phyloP scores from a whole-genome alignment of 805 yeast species.

The Spathaspora girioi region DNA sequence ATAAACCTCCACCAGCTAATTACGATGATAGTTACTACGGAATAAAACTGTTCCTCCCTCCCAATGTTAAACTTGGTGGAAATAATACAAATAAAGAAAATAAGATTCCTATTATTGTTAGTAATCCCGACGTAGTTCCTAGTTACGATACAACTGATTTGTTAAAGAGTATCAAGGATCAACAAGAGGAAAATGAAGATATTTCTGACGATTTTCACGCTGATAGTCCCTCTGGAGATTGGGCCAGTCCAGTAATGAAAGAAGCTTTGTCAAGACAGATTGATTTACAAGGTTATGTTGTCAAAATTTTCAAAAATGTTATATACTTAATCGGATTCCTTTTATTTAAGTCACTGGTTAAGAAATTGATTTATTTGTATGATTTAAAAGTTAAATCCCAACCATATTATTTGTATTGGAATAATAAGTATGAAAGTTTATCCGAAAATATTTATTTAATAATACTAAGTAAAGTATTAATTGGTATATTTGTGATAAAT shows the following conservation, averaged over 20 bases:
- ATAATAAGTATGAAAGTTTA: background rate
- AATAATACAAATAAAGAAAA: background rate
- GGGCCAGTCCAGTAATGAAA: conserved; percentile 41
- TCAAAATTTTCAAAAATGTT: conserved; percentile 24
- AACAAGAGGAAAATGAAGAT: conserved; percentile 8
- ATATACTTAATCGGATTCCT: conserved; percentile 24
- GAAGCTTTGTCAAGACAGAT: conserved; percentile 44
- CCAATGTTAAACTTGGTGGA: conserved; percentile 9
- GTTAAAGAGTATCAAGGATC: conserved; percentile 2
- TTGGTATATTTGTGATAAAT: conserved; percentile 1
- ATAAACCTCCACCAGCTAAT: conserved; percentile 27
- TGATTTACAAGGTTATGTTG: conserved; percentile 36
- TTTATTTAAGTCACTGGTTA: conserved; percentile 14
- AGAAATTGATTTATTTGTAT: conserved; percentile 9
- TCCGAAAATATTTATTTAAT: conserved; percentile 4
- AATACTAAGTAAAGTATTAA: background rate
- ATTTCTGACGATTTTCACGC: conserved; percentile 3
- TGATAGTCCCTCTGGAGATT: conserved; percentile 23
- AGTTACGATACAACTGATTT: background rate
- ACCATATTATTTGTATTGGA: background rate
- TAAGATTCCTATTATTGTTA: conserved; percentile 11
- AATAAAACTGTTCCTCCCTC: conserved; percentile 24
- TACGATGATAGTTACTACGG: conserved; percentile 21
- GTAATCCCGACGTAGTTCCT: background rate
- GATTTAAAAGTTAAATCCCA: conserved; percentile 5